Evolutionary conservation across 768 basidiomycete species (phyloP).

Genomic region (Rhodosporidiobolus odoratus): DNA sequence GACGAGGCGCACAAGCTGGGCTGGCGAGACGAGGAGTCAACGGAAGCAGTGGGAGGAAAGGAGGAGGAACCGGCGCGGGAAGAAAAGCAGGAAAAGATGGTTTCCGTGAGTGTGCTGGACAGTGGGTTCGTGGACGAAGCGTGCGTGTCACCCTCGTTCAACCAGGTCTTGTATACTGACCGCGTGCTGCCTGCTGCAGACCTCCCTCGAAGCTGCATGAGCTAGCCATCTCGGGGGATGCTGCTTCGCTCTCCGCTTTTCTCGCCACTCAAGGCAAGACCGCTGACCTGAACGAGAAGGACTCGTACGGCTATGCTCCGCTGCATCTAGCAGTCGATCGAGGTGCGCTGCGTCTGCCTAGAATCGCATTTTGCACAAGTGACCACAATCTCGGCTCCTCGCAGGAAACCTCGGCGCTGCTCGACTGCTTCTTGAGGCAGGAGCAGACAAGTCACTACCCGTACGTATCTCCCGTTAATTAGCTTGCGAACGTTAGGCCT

Average conservation of each 20-base stretch:
- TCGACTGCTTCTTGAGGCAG: slow-evolving; percentile 5
- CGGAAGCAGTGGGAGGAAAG: background rate
- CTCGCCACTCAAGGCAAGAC: slow-evolving; percentile 2
- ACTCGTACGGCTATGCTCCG: slow-evolving; percentile 27
- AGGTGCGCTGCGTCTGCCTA: slow-evolving; percentile 5
- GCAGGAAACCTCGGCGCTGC: slow-evolving; percentile 11
- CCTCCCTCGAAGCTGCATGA: slow-evolving; percentile 24
- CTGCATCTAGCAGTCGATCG: slow-evolving; percentile 31
- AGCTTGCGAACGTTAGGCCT: background rate
- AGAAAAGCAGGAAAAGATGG: slow-evolving; percentile 24
- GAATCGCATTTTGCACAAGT: background rate
- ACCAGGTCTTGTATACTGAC: background rate
- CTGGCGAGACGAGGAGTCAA: background rate
- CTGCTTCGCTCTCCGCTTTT: background rate
- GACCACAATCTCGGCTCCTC: background rate
- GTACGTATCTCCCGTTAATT: background rate
- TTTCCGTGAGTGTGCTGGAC: slow-evolving; percentile 15
- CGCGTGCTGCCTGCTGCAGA: background rate
- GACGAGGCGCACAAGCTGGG: slow-evolving; percentile 3
- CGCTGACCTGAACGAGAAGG: slow-evolving; percentile 19
- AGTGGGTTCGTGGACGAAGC: slow-evolving; percentile 25
- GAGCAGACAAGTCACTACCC: slow-evolving; percentile 1
- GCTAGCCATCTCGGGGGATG: slow-evolving; percentile 21
- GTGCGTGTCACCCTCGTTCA: background rate
- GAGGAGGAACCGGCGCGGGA: background rate